These are phyloP conservation scores for Stereum hirsutum DNA, from an alignment of 1,284 basidiomycete species.

Conservation along the genomic window DNA sequence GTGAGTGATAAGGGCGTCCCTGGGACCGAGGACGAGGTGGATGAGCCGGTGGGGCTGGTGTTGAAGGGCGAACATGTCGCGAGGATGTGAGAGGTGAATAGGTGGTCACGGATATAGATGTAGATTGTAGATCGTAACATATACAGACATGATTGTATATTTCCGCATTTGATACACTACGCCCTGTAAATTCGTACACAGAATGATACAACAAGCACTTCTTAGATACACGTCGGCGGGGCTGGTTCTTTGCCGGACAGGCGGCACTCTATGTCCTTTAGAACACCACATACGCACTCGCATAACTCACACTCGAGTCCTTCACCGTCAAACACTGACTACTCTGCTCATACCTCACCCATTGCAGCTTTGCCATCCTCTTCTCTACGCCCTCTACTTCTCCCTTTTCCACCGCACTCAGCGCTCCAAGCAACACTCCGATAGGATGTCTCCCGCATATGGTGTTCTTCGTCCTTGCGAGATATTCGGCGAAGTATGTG, in stretches of 20 bases:
- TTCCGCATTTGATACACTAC: too few species aligned
- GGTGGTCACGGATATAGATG: not conserved
- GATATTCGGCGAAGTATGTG: conserved; percentile 63
- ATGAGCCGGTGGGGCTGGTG: conserved; percentile 48
- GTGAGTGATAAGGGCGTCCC: conserved; percentile 51
- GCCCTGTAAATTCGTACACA: too few species aligned
- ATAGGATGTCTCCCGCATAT: conserved; percentile 97
- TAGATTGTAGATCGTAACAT: conserved; percentile 2
- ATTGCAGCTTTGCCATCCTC: conserved; percentile 43
- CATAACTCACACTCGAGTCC: conserved; percentile 94
- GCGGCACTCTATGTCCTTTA: conserved; percentile 11
- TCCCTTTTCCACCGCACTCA: conserved; percentile 51
- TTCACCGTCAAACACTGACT: conserved; percentile 57
- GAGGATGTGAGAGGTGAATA: conserved; percentile 27
- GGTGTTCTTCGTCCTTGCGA: conserved; percentile 84
- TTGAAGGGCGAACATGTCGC: conserved; percentile 20
- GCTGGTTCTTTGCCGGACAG: not conserved
- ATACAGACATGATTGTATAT: too few species aligned
- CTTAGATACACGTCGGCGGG: not conserved
- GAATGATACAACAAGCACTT: not conserved
- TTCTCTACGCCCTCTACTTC: too few species aligned
- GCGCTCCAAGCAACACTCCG: conserved; percentile 78
- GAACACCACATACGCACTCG: conserved; percentile 73
- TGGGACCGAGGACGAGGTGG: conserved; percentile 49
- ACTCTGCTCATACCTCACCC: conserved; percentile 92